A percentile compares a stretch with the other conserved stretches of the same genome.
These are phyloP conservation scores for Lippia alba DNA, from an alignment of 305 asterid genomes.

Conservation along the genomic window DNA sequence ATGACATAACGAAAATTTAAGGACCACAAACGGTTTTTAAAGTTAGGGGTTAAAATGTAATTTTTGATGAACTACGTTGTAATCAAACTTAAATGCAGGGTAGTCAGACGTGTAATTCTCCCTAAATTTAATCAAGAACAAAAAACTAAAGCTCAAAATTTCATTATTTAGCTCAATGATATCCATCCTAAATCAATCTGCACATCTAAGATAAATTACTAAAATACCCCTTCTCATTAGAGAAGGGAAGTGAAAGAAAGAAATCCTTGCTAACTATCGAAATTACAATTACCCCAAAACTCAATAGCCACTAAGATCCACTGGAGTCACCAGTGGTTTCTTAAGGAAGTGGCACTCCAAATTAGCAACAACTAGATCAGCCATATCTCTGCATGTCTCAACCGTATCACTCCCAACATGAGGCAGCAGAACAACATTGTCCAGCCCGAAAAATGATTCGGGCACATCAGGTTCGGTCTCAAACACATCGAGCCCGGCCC, in stretches of 20 bases:
- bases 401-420: slow-evolving; percentile 82
- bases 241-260: too few species aligned
- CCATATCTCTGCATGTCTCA: slow-evolving; percentile 77
- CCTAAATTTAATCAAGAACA: background rate
- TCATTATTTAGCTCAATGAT: too few species aligned
- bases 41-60: too few species aligned
- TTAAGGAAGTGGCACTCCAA: slow-evolving; percentile 71
- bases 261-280: too few species aligned
- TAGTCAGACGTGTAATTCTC: too few species aligned
- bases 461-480: slow-evolving; percentile 78
- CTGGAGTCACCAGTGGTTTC: slow-evolving; percentile 71
- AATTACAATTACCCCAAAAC: background rate
- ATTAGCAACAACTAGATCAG: slow-evolving; percentile 79
- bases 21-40: too few species aligned
- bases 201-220: too few species aligned
- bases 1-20: too few species aligned
- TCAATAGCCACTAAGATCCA: slow-evolving; percentile 29
- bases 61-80: too few species aligned
- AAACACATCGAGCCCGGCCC: slow-evolving; percentile 92
- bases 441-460: slow-evolving; percentile 51
- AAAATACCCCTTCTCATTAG: too few species aligned
- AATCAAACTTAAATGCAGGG: too few species aligned
- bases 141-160: too few species aligned
- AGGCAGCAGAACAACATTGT: slow-evolving; percentile 69
- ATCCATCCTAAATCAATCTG: background rate